Evolutionary conservation across 2,329 filamentous ascomycete species (phyloP).

Genomic region (Fusarium sp.): DNA sequence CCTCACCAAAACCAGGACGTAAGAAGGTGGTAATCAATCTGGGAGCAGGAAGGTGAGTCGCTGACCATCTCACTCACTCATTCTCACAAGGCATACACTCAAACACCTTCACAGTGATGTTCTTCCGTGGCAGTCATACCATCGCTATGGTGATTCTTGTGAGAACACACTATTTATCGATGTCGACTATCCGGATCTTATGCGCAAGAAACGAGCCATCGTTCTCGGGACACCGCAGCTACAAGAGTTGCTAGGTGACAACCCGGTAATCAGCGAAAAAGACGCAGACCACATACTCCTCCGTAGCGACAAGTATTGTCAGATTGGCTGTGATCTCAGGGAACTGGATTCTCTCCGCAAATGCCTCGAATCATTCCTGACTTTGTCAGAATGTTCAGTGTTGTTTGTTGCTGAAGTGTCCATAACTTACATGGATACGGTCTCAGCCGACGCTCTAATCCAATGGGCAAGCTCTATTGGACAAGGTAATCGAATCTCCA

Average conservation of each 20-base stretch:
- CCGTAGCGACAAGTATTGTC: constrained; percentile 77
- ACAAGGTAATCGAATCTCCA: constrained; percentile 65
- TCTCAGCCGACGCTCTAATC: constrained; percentile 79
- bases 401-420: constrained; percentile 92
- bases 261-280: constrained; percentile 51
- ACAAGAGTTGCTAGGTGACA: constrained; percentile 50
- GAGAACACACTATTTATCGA: constrained; percentile 78
- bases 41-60: constrained; percentile 87
- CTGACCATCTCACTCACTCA: not conserved
- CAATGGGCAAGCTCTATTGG: constrained; percentile 80
- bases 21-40: constrained; percentile 85
- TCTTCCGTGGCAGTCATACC: constrained; percentile 84
- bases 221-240: constrained; percentile 75
- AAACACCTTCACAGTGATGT: constrained; percentile 75
- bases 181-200: constrained; percentile 86
- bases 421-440: constrained; percentile 86
- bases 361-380: constrained; percentile 69
- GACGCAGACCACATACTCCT: constrained; percentile 66
- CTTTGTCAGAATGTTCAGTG: constrained; percentile 70
- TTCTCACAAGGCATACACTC: constrained; percentile 1
- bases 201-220: constrained; percentile 77
- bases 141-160: constrained; percentile 71
- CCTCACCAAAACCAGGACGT: constrained; percentile 57
- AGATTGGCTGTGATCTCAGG: constrained; percentile 84
- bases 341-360: constrained; percentile 71